Base-by-base conservation (phyloP, 148 eudicot species). In the Beta vulgaris region DNA sequence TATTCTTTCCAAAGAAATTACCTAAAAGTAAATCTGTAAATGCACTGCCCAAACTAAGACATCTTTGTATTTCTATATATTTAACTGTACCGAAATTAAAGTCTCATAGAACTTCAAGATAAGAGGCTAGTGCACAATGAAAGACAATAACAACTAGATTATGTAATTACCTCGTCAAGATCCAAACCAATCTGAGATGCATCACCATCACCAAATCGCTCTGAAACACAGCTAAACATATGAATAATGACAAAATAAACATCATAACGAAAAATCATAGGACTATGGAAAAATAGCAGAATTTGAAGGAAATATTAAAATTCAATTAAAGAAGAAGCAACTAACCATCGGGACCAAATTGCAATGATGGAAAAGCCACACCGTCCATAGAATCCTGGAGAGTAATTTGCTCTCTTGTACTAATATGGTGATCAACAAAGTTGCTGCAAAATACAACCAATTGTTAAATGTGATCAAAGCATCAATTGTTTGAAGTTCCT, bases 151-250 rank as follows among this genome's bases (percentile, higher is more conserved):
- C 39, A 46, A 28, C 44, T 21, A 49, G 19, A 32, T 28, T 18
- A 67, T n/a, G 9, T 67, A 65, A 67, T 75, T 87, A 92, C 97
- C 97, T 92, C 97, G 15, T 90, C 99, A 81, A 92, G 92, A 78
- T 95, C 96, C 75, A 95, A 84, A 31, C 96, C 92, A 63, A 85
- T 82, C 66, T 85, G 87, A 71, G 94, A 92, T 72, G 91, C 78
- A 75, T 95, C 99, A 73, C 88, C 98, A 75, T 95, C 99, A 44
- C 99, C 99, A 86, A 95, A 95, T 43, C 99, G 93, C 87, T 95
- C 99, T 95, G 80, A 59, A 81, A 65, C 14, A 78, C 68, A 76
- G 71, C 31, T 72, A 60, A 55, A 74, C 34, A 28, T 70, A 36
- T 23, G 60, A 67, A 32, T 43, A 78, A 62, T 7, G 59, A 55